phyloP scores from a whole-genome alignment of 2,329 filamentous ascomycete genomes.

The Ophiostoma piceae region DNA sequence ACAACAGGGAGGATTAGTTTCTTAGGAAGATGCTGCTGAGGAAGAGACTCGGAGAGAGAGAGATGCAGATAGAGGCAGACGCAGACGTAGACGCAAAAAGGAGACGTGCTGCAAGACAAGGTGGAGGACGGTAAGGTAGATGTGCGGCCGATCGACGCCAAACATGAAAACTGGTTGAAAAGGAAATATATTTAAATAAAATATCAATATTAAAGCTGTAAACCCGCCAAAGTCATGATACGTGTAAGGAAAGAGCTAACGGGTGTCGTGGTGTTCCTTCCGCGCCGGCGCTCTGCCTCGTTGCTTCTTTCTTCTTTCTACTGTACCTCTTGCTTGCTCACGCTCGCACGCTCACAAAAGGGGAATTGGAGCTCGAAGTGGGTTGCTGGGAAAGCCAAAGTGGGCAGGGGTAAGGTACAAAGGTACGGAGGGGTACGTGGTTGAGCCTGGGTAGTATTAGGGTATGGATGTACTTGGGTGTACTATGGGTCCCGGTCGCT shows the following conservation, averaged over 20 bases:
- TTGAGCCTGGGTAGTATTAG: neutral
- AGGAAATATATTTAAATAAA: conserved; percentile 11
- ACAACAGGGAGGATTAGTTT: neutral
- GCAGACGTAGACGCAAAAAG: neutral
- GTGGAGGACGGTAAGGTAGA: conserved; percentile 1
- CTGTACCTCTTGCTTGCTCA: neutral
- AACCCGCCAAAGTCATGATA: conserved; percentile 10
- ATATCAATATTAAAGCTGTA: conserved; percentile 13
- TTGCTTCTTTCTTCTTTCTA: neutral
- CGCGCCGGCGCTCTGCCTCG: neutral
- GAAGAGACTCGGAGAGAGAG: neutral
- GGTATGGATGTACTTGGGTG: neutral
- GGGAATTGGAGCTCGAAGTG: conserved; percentile 17
- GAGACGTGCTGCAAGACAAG: neutral
- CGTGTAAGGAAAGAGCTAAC: conserved; percentile 9
- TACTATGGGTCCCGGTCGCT: conserved; percentile 5
- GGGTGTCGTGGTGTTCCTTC: neutral
- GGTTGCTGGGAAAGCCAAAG: conserved; percentile 20
- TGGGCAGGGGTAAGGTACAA: conserved; percentile 15
- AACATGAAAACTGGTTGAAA: conserved; percentile 16
- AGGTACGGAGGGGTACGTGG: conserved; percentile 9
- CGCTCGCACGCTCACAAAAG: neutral
- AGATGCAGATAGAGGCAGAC: neutral
- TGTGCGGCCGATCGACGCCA: conserved; percentile 17
- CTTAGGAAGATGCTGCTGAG: neutral